These are phyloP conservation scores for Chlorencoelia australis DNA, from an alignment of 2,329 filamentous ascomycete species.

Conservation along the genomic window DNA sequence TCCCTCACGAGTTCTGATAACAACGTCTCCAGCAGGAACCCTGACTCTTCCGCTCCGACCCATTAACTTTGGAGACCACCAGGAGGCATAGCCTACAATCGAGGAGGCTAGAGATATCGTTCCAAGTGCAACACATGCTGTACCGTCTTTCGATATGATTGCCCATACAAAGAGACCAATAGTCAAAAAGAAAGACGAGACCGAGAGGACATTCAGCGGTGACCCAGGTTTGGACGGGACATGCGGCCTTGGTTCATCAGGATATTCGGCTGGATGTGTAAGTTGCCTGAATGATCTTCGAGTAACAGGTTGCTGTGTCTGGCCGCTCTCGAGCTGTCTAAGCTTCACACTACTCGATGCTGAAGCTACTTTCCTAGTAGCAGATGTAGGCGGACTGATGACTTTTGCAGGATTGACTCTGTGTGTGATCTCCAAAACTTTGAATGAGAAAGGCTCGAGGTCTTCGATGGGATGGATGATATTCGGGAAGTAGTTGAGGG, in stretches of 20 bases:
- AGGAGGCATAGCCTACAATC: constrained; percentile 45
- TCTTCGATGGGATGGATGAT: constrained; percentile 47
- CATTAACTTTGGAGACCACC: constrained; percentile 47
- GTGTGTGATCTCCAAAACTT: constrained; percentile 40
- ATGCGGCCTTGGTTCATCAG: constrained; percentile 33
- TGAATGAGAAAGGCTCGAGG: constrained; percentile 37
- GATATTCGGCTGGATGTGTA: constrained; percentile 11
- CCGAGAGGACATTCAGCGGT: constrained; percentile 42
- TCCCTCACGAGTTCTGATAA: constrained; percentile 50
- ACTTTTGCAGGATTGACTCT: constrained; percentile 5
- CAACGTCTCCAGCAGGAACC: constrained; percentile 44
- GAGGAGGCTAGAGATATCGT: constrained; percentile 43
- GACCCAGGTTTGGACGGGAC: constrained; percentile 40
- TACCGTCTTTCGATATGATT: constrained; percentile 36
- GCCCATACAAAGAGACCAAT: constrained; percentile 37
- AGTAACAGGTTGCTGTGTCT: not conserved
- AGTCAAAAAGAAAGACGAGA: constrained; percentile 41
- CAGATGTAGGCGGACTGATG: not conserved
- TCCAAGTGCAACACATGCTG: constrained; percentile 40
- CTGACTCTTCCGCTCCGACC: constrained; percentile 37
- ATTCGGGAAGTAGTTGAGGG: constrained; percentile 52
- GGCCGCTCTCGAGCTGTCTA: constrained; percentile 7
- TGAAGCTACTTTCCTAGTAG: constrained; percentile 1
- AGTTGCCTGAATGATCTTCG: constrained; percentile 12
- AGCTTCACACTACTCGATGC: constrained; percentile 1